Evolutionary conservation across 2,329 filamentous ascomycete genomes (phyloP).

Genomic region (Exophiala xenobiotica): DNA sequence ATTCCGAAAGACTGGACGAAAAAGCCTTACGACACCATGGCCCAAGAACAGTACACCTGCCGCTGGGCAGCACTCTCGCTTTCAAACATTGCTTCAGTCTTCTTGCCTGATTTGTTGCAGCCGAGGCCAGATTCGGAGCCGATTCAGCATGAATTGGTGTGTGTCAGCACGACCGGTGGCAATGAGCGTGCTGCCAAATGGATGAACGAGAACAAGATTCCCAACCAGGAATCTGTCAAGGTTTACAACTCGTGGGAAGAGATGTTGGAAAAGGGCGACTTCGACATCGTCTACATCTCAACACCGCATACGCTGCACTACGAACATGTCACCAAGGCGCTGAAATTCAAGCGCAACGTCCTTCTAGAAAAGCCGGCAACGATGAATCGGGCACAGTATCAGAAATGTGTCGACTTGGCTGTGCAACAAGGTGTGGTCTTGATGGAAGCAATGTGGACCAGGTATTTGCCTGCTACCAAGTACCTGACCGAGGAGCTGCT

Average conservation of each 20-base stretch:
- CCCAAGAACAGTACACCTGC: constrained; percentile 16
- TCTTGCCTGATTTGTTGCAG: constrained; percentile 31
- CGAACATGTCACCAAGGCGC: constrained; percentile 28
- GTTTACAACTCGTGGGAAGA: constrained; percentile 32
- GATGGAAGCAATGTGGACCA: constrained; percentile 36
- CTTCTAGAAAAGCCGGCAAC: constrained; percentile 35
- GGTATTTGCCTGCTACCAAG: constrained; percentile 32
- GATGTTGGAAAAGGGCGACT: constrained; percentile 33
- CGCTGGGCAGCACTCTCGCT: constrained; percentile 31
- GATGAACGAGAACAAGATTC: constrained; percentile 30
- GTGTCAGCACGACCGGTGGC: constrained; percentile 30
- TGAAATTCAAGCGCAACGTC: constrained; percentile 30
- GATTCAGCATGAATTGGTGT: constrained; percentile 31
- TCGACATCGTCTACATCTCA: constrained; percentile 36
- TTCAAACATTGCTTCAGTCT: constrained; percentile 31
- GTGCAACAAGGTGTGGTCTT: constrained; percentile 29
- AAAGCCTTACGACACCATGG: too few species aligned
- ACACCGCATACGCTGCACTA: constrained; percentile 35
- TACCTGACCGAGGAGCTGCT: constrained; percentile 53
- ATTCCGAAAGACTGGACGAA: too few species aligned
- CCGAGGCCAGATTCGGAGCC: constrained; percentile 20
- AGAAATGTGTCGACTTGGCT: constrained; percentile 13
- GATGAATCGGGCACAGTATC: constrained; percentile 32
- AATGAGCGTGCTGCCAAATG: constrained; percentile 28
- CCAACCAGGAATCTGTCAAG: constrained; percentile 23